A percentile compares a stretch with the other conserved stretches of the same genome.
Conservation (phyloP, 805 yeast species). For the Candida patagonica region DNA sequence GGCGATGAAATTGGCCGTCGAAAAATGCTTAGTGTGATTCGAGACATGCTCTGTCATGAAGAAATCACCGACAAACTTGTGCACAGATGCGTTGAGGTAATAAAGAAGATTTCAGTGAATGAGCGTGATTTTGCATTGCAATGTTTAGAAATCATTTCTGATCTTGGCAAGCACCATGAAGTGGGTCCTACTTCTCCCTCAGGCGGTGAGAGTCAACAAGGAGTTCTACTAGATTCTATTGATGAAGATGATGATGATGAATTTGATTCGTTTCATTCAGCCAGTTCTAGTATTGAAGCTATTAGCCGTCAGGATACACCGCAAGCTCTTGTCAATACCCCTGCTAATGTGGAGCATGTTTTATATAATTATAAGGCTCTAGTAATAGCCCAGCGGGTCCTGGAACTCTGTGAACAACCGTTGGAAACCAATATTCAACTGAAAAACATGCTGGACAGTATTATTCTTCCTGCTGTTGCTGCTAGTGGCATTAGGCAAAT, state of each 20-base stretch:
- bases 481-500: slow-evolving; percentile 41
- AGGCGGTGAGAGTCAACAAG: slow-evolving; percentile 12
- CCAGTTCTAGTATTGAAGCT: slow-evolving; percentile 7
- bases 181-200: background rate
- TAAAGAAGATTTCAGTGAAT: slow-evolving; percentile 61
- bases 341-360: background rate
- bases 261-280: slow-evolving; percentile 39
- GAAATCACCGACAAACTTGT: slow-evolving; percentile 46
- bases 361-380: slow-evolving; percentile 42
- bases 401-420: slow-evolving; percentile 58
- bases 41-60: slow-evolving; percentile 40
- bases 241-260: slow-evolving; percentile 21
- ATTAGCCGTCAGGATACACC: slow-evolving; percentile 17
- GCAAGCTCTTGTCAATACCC: background rate
- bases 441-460: slow-evolving; percentile 60
- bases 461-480: slow-evolving; percentile 71
- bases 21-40: slow-evolving; percentile 50
- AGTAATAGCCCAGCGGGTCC: slow-evolving; percentile 55
- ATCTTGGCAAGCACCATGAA: slow-evolving; percentile 32
- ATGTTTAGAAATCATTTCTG: slow-evolving; percentile 75
- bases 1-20: slow-evolving; percentile 88
- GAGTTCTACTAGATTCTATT: background rate
- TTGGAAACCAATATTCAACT: slow-evolving; percentile 56
- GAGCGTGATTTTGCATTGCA: slow-evolving; percentile 78
- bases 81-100: slow-evolving; percentile 50